Conservation (phyloP, 768 basidiomycete species). For the Multifurca ochricompacta region DNA sequence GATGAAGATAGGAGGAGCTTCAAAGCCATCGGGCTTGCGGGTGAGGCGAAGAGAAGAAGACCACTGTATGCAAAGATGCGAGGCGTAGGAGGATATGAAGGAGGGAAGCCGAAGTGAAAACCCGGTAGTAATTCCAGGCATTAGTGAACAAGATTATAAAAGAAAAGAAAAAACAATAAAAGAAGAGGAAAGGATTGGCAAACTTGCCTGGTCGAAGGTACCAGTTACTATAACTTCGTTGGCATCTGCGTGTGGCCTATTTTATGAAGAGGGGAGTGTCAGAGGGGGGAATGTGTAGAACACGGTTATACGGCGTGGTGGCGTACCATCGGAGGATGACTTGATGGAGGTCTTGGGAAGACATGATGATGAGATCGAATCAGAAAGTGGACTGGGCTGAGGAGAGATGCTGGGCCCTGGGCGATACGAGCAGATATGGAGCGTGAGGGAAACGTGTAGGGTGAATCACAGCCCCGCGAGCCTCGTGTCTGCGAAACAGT, state of each 20-base stretch:
- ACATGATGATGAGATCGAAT: constrained; percentile 12
- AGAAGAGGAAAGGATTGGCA: neutral
- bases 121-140: constrained; percentile 17
- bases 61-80: constrained; percentile 23
- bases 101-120: constrained; percentile 20
- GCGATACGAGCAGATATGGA: neutral
- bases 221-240: constrained; percentile 21
- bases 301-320: constrained; percentile 11
- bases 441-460: constrained; percentile 6
- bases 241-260: constrained; percentile 20
- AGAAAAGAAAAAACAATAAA: neutral
- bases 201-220: constrained; percentile 23
- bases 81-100: constrained; percentile 9
- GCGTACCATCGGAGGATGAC: constrained; percentile 15
- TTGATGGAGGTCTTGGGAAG: constrained; percentile 13
- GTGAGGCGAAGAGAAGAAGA: constrained; percentile 25
- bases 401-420: neutral
- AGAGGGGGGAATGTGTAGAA: neutral
- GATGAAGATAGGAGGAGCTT: constrained; percentile 23
- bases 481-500: neutral
- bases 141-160: too few relatives aligned
- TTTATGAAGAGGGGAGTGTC: neutral
- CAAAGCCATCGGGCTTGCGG: constrained; percentile 26
- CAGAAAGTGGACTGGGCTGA: neutral
- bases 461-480: neutral